phyloP scores from a whole-genome alignment of 2,329 filamentous ascomycete genomes.

The Trichophyton schoenleinii region DNA sequence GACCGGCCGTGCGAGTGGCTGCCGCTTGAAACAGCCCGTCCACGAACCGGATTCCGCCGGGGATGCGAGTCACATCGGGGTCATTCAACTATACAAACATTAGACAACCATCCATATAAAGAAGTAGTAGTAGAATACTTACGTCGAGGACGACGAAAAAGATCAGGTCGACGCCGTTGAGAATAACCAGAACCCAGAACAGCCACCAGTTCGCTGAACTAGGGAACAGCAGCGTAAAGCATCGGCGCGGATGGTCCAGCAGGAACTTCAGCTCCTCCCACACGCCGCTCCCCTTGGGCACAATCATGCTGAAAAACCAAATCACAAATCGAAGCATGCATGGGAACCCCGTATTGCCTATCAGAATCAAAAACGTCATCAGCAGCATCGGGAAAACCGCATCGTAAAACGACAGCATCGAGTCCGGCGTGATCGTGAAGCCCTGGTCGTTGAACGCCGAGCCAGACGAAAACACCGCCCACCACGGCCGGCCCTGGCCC shows the following conservation, averaged over 20 bases:
- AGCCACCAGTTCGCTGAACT: constrained; percentile 90
- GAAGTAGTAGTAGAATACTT: constrained; percentile 27
- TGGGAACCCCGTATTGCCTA: constrained; percentile 91
- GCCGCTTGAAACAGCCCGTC: constrained; percentile 84
- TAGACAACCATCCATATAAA: constrained; percentile 13
- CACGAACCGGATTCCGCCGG: constrained; percentile 63
- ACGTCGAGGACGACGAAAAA: constrained; percentile 90
- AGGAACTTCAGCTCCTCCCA: constrained; percentile 89
- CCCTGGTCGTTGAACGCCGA: constrained; percentile 94
- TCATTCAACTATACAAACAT: constrained; percentile 52
- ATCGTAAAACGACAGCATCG: constrained; percentile 77
- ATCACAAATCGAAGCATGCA: constrained; percentile 90
- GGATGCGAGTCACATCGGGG: constrained; percentile 52
- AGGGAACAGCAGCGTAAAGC: constrained; percentile 90
- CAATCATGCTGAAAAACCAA: constrained; percentile 60
- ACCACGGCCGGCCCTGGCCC: constrained; percentile 64
- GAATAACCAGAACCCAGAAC: constrained; percentile 66
- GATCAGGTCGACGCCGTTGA: constrained; percentile 76
- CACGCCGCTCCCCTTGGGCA: constrained; percentile 53
- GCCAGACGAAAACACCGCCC: constrained; percentile 76
- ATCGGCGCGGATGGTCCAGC: constrained; percentile 86
- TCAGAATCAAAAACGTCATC: constrained; percentile 76
- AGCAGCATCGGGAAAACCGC: constrained; percentile 65
- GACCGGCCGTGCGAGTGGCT: constrained; percentile 81
- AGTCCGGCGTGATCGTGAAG: constrained; percentile 81